phyloP scores from a whole-genome alignment of 2,329 filamentous ascomycete genomes.

The Xylariaceae sp. region DNA sequence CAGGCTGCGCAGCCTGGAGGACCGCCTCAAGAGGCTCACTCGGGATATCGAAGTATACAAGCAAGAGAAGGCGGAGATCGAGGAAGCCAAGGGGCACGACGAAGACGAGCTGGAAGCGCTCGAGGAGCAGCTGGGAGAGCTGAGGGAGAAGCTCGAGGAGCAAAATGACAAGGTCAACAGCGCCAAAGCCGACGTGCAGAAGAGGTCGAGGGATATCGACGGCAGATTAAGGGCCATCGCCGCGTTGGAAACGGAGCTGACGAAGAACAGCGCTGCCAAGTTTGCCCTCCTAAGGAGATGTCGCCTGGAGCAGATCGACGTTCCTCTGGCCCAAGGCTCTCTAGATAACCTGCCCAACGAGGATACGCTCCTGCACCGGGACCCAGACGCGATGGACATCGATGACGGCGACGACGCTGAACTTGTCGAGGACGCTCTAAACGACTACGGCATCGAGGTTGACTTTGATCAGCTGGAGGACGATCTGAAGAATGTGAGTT shows the following conservation, averaged over 20 bases:
- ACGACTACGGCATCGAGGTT: slow-evolving; percentile 88
- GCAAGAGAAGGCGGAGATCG: slow-evolving; percentile 66
- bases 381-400: slow-evolving; percentile 88
- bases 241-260: slow-evolving; percentile 75
- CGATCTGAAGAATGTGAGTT: slow-evolving; percentile 68
- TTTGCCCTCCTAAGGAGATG: slow-evolving; percentile 82
- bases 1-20: slow-evolving; percentile 64
- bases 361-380: slow-evolving; percentile 68
- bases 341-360: slow-evolving; percentile 84
- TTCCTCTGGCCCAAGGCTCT: slow-evolving; percentile 72
- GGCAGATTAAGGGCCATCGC: slow-evolving; percentile 66
- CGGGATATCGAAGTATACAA: slow-evolving; percentile 65
- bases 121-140: slow-evolving; percentile 63
- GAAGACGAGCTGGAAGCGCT: slow-evolving; percentile 73
- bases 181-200: slow-evolving; percentile 74
- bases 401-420: slow-evolving; percentile 65
- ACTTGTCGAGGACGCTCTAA: slow-evolving; percentile 59
- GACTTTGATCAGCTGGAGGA: slow-evolving; percentile 79
- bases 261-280: slow-evolving; percentile 76
- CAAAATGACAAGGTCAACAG: slow-evolving; percentile 72
- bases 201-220: slow-evolving; percentile 79
- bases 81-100: slow-evolving; percentile 65
- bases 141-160: slow-evolving; percentile 61
- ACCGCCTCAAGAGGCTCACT: slow-evolving; percentile 60
- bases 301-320: slow-evolving; percentile 85